These are phyloP conservation scores for Aspergillus conjunctus DNA, from an alignment of 495 filamentous ascomycete species.

Conservation along the genomic window DNA sequence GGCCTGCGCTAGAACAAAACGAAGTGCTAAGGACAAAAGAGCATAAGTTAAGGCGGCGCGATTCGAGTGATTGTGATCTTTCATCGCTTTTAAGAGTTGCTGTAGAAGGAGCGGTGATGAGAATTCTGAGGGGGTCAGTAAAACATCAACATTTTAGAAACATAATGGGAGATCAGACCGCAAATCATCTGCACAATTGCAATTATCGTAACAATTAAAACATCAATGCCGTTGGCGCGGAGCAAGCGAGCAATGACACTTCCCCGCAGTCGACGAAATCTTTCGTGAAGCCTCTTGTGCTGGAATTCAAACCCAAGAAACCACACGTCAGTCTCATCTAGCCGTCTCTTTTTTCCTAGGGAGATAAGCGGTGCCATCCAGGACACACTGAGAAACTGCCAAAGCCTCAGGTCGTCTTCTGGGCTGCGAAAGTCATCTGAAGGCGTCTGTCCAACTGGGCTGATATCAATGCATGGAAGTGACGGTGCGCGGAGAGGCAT, in stretches of 20 bases:
- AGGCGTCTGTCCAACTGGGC: slow-evolving; percentile 57
- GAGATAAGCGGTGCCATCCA: slow-evolving; percentile 78
- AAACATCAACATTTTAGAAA: not conserved
- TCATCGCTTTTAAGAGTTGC: slow-evolving; percentile 68
- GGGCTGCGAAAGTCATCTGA: slow-evolving; percentile 67
- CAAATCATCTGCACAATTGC: slow-evolving; percentile 62
- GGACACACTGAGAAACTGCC: slow-evolving; percentile 81
- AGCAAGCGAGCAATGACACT: slow-evolving; percentile 69
- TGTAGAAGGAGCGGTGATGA: slow-evolving; percentile 70
- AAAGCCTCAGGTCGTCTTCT: slow-evolving; percentile 77
- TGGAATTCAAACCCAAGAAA: slow-evolving; percentile 73
- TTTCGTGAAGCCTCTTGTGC: slow-evolving; percentile 66
- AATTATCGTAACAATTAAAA: slow-evolving; percentile 65
- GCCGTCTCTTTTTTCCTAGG: slow-evolving; percentile 58
- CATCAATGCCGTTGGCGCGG: slow-evolving; percentile 72
- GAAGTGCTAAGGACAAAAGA: slow-evolving; percentile 56
- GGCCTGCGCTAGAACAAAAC: slow-evolving; percentile 64
- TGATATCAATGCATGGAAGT: slow-evolving; percentile 62
- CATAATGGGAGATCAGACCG: slow-evolving; percentile 37
- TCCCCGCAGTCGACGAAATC: slow-evolving; percentile 72
- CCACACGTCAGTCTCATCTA: slow-evolving; percentile 82
- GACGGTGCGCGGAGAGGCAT: slow-evolving; percentile 73
- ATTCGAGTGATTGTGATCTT: slow-evolving; percentile 48
- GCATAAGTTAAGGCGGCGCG: slow-evolving; percentile 68
- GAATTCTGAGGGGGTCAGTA: slow-evolving; percentile 45